Evolutionary conservation across 768 basidiomycete species (phyloP), one percentile per base, ranked within the genome.

Genomic region (Dendrothele bispora): DNA sequence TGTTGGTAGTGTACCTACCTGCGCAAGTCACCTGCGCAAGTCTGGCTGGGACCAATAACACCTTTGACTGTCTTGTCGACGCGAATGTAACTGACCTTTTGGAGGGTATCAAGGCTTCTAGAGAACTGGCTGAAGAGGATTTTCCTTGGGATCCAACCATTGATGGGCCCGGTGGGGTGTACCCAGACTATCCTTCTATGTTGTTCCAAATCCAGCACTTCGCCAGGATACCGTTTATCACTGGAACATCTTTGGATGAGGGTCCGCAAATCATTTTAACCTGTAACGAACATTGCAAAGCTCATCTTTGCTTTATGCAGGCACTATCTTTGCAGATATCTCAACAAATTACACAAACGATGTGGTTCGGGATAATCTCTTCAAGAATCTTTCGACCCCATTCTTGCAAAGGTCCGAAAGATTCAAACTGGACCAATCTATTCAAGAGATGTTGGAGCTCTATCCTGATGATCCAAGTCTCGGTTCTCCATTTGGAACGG

Each of bases 401-500:
- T 7, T 18, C 8, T 34, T 29, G 5, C 14, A 22, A 20, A 35
- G n/a, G n/a, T n/a, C n/a, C n/a, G n/a, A 28, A 8, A 24, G 7
- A 24, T 12, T 12, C 5, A 15, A 41, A 18, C 18, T 22, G 15
- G 15, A 37, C 8, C n/a, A 30, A 7, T 39, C 42, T 12, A 24
- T 50, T 8, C 14, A 52, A 5, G 8, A 32, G 4, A 8, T 62
- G 2, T 14, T 62, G 1, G 32, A 56, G 7, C 50, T 63, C 2
- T 69, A 69, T 55, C 66, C 65, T 3, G 28, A 63, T 14, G 45
- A 58, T n/a, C 59, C 67, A 4, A 47, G 60, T 5, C 34, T 48
- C 38, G 67, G 67, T 12, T 60, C 59, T 4, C 67, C 67, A 0
- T 69, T 55, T 43, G 50, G 46, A 3, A 68, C 67, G 3, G 65